A percentile compares a stretch with the other conserved stretches of the same genome.
Evolutionary conservation across 2,329 filamentous ascomycete species (phyloP).

Genomic region (Metarhizium guizhouense): DNA sequence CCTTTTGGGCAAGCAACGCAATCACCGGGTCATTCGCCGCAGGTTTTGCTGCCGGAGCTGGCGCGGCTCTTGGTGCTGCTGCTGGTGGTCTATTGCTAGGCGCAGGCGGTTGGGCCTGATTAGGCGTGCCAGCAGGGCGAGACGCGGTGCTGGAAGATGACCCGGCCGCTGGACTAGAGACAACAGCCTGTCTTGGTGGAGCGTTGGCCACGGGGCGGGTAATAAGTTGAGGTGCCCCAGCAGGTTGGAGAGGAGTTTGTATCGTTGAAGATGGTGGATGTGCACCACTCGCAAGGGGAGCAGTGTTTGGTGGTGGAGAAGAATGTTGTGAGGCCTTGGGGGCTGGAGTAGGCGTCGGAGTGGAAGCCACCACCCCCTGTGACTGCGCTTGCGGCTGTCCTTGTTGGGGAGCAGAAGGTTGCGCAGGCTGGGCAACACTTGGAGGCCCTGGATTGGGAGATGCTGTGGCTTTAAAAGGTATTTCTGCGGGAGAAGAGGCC

Average conservation of each 20-base stretch:
- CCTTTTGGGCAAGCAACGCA: slow-evolving; percentile 66
- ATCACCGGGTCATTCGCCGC: slow-evolving; percentile 64
- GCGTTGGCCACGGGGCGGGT: slow-evolving; percentile 14
- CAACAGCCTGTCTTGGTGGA: slow-evolving; percentile 10
- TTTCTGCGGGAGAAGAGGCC: slow-evolving; percentile 2
- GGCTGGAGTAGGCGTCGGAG: neutral
- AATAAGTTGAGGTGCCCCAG: slow-evolving; percentile 13
- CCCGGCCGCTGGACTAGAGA: slow-evolving; percentile 10
- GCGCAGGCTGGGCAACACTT: slow-evolving; percentile 3
- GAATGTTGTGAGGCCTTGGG: neutral
- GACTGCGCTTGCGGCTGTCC: neutral
- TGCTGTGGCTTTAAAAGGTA: neutral
- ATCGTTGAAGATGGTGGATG: slow-evolving; percentile 4
- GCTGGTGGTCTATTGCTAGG: slow-evolving; percentile 15
- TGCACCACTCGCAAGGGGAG: slow-evolving; percentile 3
- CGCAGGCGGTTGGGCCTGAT: slow-evolving; percentile 6
- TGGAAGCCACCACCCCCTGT: neutral
- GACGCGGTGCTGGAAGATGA: neutral
- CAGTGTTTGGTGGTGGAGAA: neutral
- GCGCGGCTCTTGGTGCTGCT: neutral
- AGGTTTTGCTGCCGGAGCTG: slow-evolving; percentile 14
- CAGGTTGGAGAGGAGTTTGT: slow-evolving; percentile 10
- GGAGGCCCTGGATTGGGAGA: slow-evolving; percentile 6
- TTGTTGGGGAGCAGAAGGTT: neutral
- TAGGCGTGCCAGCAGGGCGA: slow-evolving; percentile 1